Evolutionary conservation across 2,329 filamentous ascomycete species (phyloP), one percentile per base, ranked within the genome.

Genomic region (Neurospora sp.): DNA sequence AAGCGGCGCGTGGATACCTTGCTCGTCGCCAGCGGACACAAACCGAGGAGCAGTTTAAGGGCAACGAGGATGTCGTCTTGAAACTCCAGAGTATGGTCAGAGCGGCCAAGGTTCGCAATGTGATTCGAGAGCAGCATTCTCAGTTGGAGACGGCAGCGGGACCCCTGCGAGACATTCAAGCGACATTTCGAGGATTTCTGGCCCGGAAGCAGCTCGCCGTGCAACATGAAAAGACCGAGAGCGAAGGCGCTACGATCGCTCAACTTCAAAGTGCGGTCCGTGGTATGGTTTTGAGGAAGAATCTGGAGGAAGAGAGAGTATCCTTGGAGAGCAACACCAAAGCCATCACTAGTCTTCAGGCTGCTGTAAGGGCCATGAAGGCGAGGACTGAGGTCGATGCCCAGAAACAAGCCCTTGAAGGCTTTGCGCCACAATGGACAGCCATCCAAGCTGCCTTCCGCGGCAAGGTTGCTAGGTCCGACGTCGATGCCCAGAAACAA

Each of bases 21-120:
- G 85, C 90, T 33, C 88, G 96, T 71, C 86, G 83, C 67, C 85
- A 85, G 46, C 83, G 91, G 76, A 82, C 83, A 72, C 84, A 86
- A 52, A 88, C 52, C 6, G 52, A 89, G 71, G 88, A 92, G 74
- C 81, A 87, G 69, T 86, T 89, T 77, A 88, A 89, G 76, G 86
- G 86, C 68, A 86, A 89, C 69, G 91, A 95, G 78, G 83, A 84
- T 6, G 87, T 92, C 71, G 86, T 98, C 66, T 81, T 96, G 71
- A 88, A 89, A 75, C 83, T 99, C 12, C 96, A 99, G 80, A 97
- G 89, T 78, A 83, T 97, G 66, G 87, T 93, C 77, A 85, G 92
- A 76, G 92, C 90, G 28, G 86, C 86, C 71, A 91, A 89, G 77
- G 85, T 84, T 72, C 86, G 88, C 72, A 80, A 85, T 73, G 82